Base-by-base conservation (phyloP, 2,329 filamentous ascomycete genomes). In the Colletotrichum liriopes region DNA sequence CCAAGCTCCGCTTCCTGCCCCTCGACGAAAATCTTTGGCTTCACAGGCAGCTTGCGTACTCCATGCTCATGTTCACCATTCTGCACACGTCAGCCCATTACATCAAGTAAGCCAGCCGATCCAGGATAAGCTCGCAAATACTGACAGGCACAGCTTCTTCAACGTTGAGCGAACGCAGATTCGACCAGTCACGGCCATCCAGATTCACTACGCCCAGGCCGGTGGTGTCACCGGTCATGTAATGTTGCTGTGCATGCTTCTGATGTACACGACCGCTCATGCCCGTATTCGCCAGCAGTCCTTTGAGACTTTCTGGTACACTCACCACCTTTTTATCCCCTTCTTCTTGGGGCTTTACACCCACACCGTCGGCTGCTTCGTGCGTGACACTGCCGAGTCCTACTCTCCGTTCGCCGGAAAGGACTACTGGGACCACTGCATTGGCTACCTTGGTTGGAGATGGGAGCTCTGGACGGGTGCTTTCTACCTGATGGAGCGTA, bases 281-380 rank as follows among this genome's bases (percentile, higher is more conserved):
- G 89, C 93, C 77, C 93, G 94, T 76, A 98, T 99, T 75, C 93
- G 96, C 66, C 96, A 98, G 81, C 96, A 99, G 81, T 97, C 94
- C 0, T 99, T 95, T 80, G 96, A 99, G 84, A 97, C 96, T 0
- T 99, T 99, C 82, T 99, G 96, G 96, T 99, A 99, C 84, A 98
- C 95, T 0, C 96, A 99, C 83, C 96, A 99, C 79, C 89, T 99
- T n/a, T 98, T 98, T 79, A 93, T 99, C 73, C 96, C 96, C 1
- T 99, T 99, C 83, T 84, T 98, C 79, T 88, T 99, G 55, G 96
- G 90, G 56, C 91, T 99, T 76, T 99, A 98, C 83, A 98, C 96
- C 16, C 96, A 99, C 82, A 96, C 96, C 1, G 94, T 94, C 9
- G 95, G 95, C 72, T 99, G 96, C 84, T 99, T 99, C 84, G 96